Base-by-base conservation (phyloP, 2,329 filamentous ascomycete genomes). In the Lachnellula cervina region DNA sequence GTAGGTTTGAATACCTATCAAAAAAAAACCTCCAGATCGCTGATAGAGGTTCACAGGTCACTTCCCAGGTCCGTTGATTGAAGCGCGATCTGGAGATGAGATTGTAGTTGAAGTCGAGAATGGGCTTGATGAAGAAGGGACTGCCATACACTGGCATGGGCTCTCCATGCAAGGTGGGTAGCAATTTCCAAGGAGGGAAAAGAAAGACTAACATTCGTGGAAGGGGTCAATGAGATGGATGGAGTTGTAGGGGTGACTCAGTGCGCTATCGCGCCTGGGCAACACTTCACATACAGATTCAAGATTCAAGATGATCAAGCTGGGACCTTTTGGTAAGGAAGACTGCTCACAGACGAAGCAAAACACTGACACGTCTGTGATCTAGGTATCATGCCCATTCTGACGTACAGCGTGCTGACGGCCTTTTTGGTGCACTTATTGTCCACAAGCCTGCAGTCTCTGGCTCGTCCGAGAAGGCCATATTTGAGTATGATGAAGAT, bases 321-420 rank as follows among this genome's bases (percentile, higher is more conserved):
- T 11, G 59, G 59, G 1, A 57, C 59, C 21, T 61, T 58, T 28
- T 61, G 59, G 59, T 61, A 44, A 46, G 44, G 25, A 13, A 17
- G 9, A 3, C 5, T 25, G 4, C 17, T 5, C 21, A 21, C 5
- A 17, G 8, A 1, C 32, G 14, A 8, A 34, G 44, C 34, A 49
- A 14, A 51, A 44, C 9, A 13, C 9, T 19, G 9, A 44, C 11
- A 13, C 8, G 1, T 11, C 5, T n/a, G 13, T 38, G 14, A 3
- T 37, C 75, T 57, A 79, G 77, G 77, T 78, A 69, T 51, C 76
- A 78, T 65, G 71, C 74, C 2, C 75, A 78, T 61, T 69, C 72
- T 1, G 70, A 70, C 13, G 62, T 73, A 9, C 71, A 73, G 49
- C 68, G 74, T 50, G 72, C 69, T 9, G 76, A 78, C 61, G 76